These are phyloP conservation scores for Nigrospora sphaerica DNA, from an alignment of 2,329 filamentous ascomycete species.

Conservation along the genomic window DNA sequence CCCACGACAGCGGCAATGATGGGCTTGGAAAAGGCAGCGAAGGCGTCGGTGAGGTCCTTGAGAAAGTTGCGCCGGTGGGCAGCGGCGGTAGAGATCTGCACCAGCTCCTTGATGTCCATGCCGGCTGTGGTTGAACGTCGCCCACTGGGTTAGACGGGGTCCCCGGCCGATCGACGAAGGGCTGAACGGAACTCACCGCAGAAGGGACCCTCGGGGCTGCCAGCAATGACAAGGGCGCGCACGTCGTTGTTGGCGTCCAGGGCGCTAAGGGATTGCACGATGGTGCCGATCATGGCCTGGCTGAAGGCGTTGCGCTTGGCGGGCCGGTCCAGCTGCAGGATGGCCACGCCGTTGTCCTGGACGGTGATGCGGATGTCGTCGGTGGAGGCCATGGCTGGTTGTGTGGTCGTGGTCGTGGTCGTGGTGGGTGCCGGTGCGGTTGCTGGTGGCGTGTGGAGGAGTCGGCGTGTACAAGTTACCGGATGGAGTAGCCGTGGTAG, in stretches of 20 bases:
- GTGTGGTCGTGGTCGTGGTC: too few relatives aligned
- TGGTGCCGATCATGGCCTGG: constrained; percentile 33
- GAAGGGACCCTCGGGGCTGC: constrained; percentile 24
- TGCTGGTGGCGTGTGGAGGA: too few relatives aligned
- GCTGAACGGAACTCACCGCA: constrained; percentile 21
- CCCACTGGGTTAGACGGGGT: not conserved
- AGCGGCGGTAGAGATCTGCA: constrained; percentile 15
- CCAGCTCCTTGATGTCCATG: constrained; percentile 28
- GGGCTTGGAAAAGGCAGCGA: constrained; percentile 34
- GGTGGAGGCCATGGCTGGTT: not conserved
- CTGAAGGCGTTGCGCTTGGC: constrained; percentile 54
- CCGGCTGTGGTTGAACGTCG: constrained; percentile 13
- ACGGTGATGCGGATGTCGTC: not conserved
- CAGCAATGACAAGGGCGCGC: constrained; percentile 29
- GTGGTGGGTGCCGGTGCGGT: too few relatives aligned
- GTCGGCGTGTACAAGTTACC: too few relatives aligned
- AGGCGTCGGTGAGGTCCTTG: constrained; percentile 31
- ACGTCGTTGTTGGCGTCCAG: constrained; percentile 19
- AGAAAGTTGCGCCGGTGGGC: constrained; percentile 22
- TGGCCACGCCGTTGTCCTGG: not conserved
- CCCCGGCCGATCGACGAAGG: not conserved
- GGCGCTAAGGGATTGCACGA: constrained; percentile 26
- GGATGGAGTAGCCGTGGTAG: too few relatives aligned
- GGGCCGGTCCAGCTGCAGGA: constrained; percentile 1
- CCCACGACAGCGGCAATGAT: constrained; percentile 42